A percentile compares a stretch with the other conserved stretches of the same genome.
phyloP scores from a whole-genome alignment of 495 filamentous ascomycete species.

The Penicillium angulare region DNA sequence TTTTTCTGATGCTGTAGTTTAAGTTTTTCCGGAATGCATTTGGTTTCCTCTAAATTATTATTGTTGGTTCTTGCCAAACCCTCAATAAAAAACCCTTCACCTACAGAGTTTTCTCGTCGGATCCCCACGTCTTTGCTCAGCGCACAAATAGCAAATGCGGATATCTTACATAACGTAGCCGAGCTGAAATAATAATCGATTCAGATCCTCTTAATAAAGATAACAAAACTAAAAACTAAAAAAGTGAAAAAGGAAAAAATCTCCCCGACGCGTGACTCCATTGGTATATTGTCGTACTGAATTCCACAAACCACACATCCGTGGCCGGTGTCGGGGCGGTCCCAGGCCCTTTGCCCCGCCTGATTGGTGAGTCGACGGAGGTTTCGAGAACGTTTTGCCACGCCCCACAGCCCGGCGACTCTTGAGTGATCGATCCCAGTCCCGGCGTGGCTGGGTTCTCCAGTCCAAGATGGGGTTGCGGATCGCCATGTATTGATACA shows the following conservation, averaged over 20 bases:
- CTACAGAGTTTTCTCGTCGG: neutral
- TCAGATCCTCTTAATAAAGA: neutral
- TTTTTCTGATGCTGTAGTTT: conserved; percentile 4
- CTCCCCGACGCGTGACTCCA: neutral
- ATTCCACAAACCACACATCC: neutral
- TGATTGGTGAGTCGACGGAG: conserved; percentile 15
- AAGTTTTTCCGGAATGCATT: too few relatives aligned
- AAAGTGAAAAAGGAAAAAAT: neutral
- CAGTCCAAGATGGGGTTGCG: conserved; percentile 8
- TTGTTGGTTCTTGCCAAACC: neutral
- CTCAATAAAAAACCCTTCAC: conserved; percentile 11
- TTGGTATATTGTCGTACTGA: neutral
- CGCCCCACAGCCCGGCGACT: conserved; percentile 30
- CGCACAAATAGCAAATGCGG: neutral
- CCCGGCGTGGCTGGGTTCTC: conserved; percentile 15
- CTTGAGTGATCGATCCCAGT: conserved; percentile 13
- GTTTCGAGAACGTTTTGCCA: conserved; percentile 41
- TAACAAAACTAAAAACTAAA: neutral
- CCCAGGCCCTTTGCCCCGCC: conserved; percentile 5
- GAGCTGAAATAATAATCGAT: neutral
- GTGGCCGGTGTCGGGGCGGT: conserved; percentile 37
- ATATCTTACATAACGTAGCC: conserved; percentile 15
- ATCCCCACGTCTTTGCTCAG: neutral
- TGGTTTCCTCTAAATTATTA: neutral
- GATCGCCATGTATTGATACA: conserved; percentile 12